A percentile compares a stretch with the other conserved stretches of the same genome.
phyloP scores from a whole-genome alignment of 345 rosid species.

The Brassica nigra region DNA sequence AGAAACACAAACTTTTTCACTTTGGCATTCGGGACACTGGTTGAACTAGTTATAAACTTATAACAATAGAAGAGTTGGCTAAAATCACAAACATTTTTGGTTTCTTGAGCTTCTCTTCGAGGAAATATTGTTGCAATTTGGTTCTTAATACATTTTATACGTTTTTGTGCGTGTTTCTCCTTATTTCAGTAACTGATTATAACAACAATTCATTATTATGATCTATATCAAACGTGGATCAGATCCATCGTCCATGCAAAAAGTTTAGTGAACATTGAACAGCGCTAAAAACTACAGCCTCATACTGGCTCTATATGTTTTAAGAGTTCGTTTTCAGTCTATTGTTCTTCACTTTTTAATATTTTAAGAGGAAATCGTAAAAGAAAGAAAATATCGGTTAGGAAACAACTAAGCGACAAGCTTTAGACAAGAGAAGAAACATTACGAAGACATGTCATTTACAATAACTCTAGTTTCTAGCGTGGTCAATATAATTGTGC shows the following conservation, averaged over 20 bases:
- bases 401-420: conserved; percentile 31
- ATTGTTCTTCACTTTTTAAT: neutral
- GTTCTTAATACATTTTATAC: neutral
- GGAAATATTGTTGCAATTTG: neutral
- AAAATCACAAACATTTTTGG: neutral
- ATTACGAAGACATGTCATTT: conserved; percentile 37
- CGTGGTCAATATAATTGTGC: conserved; percentile 39
- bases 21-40: neutral
- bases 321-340: neutral
- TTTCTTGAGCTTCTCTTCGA: neutral
- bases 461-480: conserved; percentile 19
- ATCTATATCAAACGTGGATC: neutral
- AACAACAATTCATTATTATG: neutral
- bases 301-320: neutral
- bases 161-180: neutral
- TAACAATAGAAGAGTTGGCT: neutral
- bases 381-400: neutral
- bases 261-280: neutral
- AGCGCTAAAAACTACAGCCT: neutral
- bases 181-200: neutral
- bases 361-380: neutral
- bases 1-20: neutral
- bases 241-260: neutral
- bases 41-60: neutral
- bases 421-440: conserved; percentile 34